A percentile compares a stretch with the other conserved stretches of the same genome.
These are phyloP conservation scores for Ramaria sp. DNA, from an alignment of 768 basidiomycete species.

Conservation along the genomic window DNA sequence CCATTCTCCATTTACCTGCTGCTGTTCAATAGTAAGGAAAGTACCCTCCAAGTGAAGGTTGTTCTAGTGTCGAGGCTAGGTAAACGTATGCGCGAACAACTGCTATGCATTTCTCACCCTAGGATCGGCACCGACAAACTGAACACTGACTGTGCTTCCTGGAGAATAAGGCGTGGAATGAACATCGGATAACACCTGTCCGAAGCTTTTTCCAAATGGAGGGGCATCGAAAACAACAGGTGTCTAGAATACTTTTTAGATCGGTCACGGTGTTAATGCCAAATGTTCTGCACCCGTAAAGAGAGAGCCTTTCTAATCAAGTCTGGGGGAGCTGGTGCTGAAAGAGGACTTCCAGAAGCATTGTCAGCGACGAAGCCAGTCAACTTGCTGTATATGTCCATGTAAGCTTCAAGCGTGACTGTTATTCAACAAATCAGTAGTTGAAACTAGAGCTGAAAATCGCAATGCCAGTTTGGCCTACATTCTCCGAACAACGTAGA, in stretches of 20 bases:
- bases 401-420: constrained; percentile 76
- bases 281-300: constrained; percentile 34
- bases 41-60: constrained; percentile 66
- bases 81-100: not conserved
- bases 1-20: constrained; percentile 38
- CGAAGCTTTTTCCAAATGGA: constrained; percentile 49
- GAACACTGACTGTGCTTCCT: constrained; percentile 48
- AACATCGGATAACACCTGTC: constrained; percentile 50
- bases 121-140: constrained; percentile 71
- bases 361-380: constrained; percentile 47
- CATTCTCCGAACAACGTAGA: constrained; percentile 70
- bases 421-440: not conserved
- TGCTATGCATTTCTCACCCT: constrained; percentile 34
- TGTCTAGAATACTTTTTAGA: constrained; percentile 26
- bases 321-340: constrained; percentile 55
- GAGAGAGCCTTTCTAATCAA: constrained; percentile 59
- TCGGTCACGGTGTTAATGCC: not conserved
- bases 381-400: constrained; percentile 61
- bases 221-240: constrained; percentile 51
- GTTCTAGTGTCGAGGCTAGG: constrained; percentile 34
- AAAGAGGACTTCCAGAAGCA: constrained; percentile 33
- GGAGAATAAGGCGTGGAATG: constrained; percentile 36
- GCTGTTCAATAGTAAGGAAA: constrained; percentile 56
- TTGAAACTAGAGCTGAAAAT: constrained; percentile 1
- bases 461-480: constrained; percentile 26